These are phyloP conservation scores for Fusarium abutilonis DNA, from an alignment of 2,329 filamentous ascomycete genomes.

Conservation along the genomic window DNA sequence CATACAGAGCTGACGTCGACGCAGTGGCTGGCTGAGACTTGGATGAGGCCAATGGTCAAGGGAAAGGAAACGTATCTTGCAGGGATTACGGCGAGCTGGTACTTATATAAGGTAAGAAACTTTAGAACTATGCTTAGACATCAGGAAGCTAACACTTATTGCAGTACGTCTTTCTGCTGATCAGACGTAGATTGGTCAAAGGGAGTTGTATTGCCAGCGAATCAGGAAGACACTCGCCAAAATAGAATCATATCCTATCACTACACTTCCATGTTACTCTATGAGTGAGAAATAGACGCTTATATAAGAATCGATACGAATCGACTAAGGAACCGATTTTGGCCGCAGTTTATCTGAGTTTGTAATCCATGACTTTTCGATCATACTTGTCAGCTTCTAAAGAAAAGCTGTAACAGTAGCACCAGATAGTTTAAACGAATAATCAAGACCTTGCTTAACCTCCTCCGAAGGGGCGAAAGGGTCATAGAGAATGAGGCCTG, in stretches of 20 bases:
- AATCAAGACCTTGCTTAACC: conserved; percentile 52
- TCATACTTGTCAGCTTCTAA: no score
- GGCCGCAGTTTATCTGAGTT: no score
- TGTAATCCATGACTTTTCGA: no score
- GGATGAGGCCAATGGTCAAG: conserved; percentile 63
- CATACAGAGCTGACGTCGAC: conserved; percentile 77
- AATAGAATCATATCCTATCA: no score
- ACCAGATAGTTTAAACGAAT: conserved; percentile 49
- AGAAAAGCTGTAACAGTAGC: conserved; percentile 33
- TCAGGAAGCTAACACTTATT: background rate
- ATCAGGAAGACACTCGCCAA: no score
- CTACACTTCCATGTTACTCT: no score
- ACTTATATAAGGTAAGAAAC: conserved; percentile 62
- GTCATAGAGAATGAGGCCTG: conserved; percentile 56
- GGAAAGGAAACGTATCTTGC: conserved; percentile 70
- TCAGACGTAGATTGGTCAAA: no score
- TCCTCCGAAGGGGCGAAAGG: conserved; percentile 52
- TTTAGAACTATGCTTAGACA: fast-evolving
- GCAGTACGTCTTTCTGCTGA: conserved; percentile 2
- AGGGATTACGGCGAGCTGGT: conserved; percentile 71
- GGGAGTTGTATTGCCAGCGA: no score
- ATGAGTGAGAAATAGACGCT: no score
- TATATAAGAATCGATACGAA: no score
- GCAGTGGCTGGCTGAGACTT: conserved; percentile 71
- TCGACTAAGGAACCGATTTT: no score